Percentiles rank a stretch among this genome's conserved stretches.
phyloP scores from a whole-genome alignment of 352 stramenopile genomes.

The Phytophthora palmivora region DNA sequence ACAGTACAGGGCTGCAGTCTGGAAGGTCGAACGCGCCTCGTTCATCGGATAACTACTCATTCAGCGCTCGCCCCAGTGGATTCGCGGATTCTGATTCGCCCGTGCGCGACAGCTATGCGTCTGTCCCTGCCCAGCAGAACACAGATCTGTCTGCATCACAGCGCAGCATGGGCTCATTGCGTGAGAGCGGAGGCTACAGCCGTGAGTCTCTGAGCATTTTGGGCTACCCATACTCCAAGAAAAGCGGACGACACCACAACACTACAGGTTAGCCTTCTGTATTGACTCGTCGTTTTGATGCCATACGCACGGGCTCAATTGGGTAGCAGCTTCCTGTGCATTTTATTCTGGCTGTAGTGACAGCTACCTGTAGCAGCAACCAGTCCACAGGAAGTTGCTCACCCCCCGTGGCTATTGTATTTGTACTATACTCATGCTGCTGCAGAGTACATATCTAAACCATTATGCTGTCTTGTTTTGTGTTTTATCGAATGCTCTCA shows the following conservation, averaged over 20 bases:
- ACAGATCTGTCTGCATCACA: constrained; percentile 35
- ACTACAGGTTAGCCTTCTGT: constrained; percentile 42
- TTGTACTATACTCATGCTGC: constrained; percentile 38
- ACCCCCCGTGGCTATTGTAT: constrained; percentile 28
- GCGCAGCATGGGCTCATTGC: constrained; percentile 54
- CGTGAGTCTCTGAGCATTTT: constrained; percentile 82
- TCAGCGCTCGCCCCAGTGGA: constrained; percentile 18
- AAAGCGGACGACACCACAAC: constrained; percentile 69
- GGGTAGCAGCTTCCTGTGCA: constrained; percentile 38
- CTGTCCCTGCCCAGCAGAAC: constrained; percentile 20
- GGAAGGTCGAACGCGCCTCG: constrained; percentile 15
- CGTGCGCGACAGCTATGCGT: constrained; percentile 32
- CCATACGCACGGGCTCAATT: not conserved
- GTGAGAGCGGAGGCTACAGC: constrained; percentile 70
- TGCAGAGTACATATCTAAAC: constrained; percentile 45
- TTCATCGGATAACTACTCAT: constrained; percentile 24
- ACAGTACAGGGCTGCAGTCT: constrained; percentile 32
- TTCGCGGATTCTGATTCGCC: constrained; percentile 20
- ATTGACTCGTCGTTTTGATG: constrained; percentile 25
- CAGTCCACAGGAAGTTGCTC: constrained; percentile 32
- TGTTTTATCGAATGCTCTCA: constrained; percentile 9
- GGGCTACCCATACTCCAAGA: constrained; percentile 85
- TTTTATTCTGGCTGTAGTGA: constrained; percentile 13
- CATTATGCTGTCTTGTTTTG: constrained; percentile 30
- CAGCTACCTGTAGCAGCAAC: constrained; percentile 23